Evolutionary conservation across 257 asterid species (phyloP).

Genomic region (Jasminum sambac): DNA sequence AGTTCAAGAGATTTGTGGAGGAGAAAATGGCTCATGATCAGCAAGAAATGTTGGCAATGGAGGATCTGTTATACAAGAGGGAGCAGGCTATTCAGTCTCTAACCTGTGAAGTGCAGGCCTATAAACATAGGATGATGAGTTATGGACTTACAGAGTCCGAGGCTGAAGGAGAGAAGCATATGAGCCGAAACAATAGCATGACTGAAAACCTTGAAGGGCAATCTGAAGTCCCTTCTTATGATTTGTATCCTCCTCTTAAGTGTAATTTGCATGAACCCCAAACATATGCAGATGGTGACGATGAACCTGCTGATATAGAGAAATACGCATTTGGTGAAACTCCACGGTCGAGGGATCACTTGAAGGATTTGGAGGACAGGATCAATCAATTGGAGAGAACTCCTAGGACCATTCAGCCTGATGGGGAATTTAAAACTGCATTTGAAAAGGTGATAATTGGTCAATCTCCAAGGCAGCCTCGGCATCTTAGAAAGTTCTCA

Average conservation of each 20-base stretch:
- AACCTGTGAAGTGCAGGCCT: conserved; percentile 70
- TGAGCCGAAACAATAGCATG: conserved; percentile 48
- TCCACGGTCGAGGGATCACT: conserved; percentile 55
- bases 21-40: conserved; percentile 95
- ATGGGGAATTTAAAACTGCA: conserved; percentile 54
- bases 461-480: conserved; percentile 68
- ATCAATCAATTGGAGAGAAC: conserved; percentile 80
- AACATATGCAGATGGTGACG: conserved; percentile 43
- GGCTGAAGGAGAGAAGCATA: conserved; percentile 49
- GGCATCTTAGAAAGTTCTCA: conserved; percentile 62
- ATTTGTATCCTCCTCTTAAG: conserved; percentile 77
- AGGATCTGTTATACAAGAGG: conserved; percentile 87
- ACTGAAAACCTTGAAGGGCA: conserved; percentile 46
- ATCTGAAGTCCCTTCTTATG: conserved; percentile 45
- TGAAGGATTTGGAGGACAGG: conserved; percentile 69
- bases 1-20: conserved; percentile 82
- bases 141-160: conserved; percentile 75
- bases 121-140: conserved; percentile 87
- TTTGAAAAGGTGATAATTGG: conserved; percentile 74
- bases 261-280: conserved; percentile 60
- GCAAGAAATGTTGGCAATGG: conserved; percentile 65
- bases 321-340: conserved; percentile 74
- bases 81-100: conserved; percentile 77
- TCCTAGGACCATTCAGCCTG: conserved; percentile 61
- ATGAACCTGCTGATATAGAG: conserved; percentile 65